Base-by-base conservation (phyloP, 2,329 filamentous ascomycete genomes). In the Alternaria brassicicola region DNA sequence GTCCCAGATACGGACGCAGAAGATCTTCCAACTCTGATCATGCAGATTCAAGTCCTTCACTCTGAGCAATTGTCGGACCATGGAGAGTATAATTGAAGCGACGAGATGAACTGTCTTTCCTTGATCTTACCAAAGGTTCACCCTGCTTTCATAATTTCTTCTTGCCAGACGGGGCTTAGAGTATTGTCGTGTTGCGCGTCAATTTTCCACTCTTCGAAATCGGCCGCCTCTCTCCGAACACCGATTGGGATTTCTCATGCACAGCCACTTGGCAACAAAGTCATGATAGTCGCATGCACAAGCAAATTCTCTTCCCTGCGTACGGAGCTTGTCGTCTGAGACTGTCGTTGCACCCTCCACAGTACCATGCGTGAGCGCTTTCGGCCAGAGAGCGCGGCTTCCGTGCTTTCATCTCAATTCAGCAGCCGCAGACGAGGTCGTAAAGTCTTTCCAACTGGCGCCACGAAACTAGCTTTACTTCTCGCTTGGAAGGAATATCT, bases 61-160 rank as follows among this genome's bases (percentile, higher is more conserved):
- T 4, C 12, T 4, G 12, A 38, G 10, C 17, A 38, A 12, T 3
- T 9, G 4, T 21, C 9, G 1, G 17, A 12, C 35, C 12, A 12
- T 12, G 5, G 4, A 38, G 10, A 6, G 1, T 10, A 12, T n/a
- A 3, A 13, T 21, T 21, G 10, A 21, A 21, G 35, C 6, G 17
- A 21, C 17, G 17, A 21, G 2, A 19, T 12, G 9, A 38, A 21
- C 0, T 1, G 5, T 38, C 35, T 3, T 21, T 2, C 3, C 17
- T 19, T 21, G 2, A 12, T 26, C 8, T 26, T 1, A 38, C 6
- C 4, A 6, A 13, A 3, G 5, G 0, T 3, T 9, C 13, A 0
- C 13, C 6, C 4, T 3, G 9, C 7, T 3, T 3, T 0, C 4
- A 9, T 12, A 12, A n/a, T n/a, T n/a, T 12, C 12, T 21, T 9